Percentiles rank a stretch among this genome's conserved stretches.
Conservation (phyloP, 768 basidiomycete genomes). For the Multifurca ochricompacta region DNA sequence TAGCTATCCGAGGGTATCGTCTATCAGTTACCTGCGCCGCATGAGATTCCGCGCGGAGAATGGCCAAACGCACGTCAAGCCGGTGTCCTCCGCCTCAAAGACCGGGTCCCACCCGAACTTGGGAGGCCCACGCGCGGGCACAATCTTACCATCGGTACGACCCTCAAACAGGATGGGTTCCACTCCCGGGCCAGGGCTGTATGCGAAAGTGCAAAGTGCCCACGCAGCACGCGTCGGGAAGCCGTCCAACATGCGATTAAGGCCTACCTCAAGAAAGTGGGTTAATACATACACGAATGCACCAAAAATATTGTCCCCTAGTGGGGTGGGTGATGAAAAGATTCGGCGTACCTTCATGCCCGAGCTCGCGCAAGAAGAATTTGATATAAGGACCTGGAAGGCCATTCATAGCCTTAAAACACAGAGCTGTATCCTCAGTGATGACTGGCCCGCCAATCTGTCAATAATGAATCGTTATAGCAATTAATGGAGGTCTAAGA, state of each 20-base stretch:
- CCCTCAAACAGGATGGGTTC: slow-evolving; percentile 85
- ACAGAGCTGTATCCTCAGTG: slow-evolving; percentile 93
- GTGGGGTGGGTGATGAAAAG: not conserved
- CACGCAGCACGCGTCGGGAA: slow-evolving; percentile 76
- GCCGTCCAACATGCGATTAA: slow-evolving; percentile 73
- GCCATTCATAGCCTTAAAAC: slow-evolving; percentile 81
- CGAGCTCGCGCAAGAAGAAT: slow-evolving; percentile 73
- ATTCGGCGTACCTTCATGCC: slow-evolving; percentile 61
- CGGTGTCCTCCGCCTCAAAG: slow-evolving; percentile 70
- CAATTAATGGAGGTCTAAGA: too few relatives aligned
- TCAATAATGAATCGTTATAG: not conserved
- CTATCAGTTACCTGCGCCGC: not conserved
- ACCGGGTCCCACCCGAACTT: slow-evolving; percentile 89
- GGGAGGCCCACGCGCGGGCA: slow-evolving; percentile 68
- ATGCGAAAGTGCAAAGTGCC: slow-evolving; percentile 95
- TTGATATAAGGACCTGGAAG: slow-evolving; percentile 98
- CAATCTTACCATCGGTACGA: slow-evolving; percentile 81
- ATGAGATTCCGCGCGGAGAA: not conserved
- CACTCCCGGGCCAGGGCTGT: slow-evolving; percentile 72
- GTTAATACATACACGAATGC: not conserved
- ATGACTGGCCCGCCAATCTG: slow-evolving; percentile 49
- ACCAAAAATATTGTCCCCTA: too few relatives aligned
- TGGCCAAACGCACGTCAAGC: slow-evolving; percentile 56
- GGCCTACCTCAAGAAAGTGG: slow-evolving; percentile 34
- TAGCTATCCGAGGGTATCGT: too few relatives aligned